These are phyloP conservation scores for Volutella citrinella DNA, from an alignment of 2,329 filamentous ascomycete species.

Conservation along the genomic window DNA sequence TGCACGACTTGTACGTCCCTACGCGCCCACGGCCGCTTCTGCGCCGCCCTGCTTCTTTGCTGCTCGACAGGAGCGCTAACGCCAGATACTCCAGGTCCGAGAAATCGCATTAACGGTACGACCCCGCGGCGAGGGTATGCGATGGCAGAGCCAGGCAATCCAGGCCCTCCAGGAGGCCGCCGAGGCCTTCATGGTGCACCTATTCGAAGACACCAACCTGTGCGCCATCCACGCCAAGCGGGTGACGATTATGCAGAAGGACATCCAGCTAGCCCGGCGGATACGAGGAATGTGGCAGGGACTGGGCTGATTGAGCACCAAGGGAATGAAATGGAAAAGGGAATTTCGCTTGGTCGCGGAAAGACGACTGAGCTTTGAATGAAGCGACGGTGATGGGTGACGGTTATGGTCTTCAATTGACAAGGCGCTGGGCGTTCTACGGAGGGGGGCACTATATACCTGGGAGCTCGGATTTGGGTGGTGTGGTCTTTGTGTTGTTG, in stretches of 20 bases:
- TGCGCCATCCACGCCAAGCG: conserved; percentile 96
- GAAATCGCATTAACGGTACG: conserved; percentile 69
- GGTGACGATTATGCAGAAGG: conserved; percentile 97
- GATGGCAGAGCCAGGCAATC: conserved; percentile 96
- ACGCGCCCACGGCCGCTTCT: not conserved
- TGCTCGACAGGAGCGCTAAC: conserved; percentile 10
- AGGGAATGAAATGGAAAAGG: conserved; percentile 7
- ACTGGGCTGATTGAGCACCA: conserved; percentile 42
- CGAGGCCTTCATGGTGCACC: conserved; percentile 92
- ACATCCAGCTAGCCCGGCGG: conserved; percentile 85
- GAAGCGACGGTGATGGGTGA: no score
- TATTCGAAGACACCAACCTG: conserved; percentile 83
- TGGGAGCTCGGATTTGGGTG: no score
- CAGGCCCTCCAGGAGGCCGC: conserved; percentile 89
- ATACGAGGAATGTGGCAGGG: conserved; percentile 79
- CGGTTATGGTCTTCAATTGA: no score
- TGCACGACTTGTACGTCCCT: conserved; percentile 62
- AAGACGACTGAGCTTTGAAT: conserved; percentile 8
- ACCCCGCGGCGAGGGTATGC: conserved; percentile 64
- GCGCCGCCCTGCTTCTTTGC: no score
- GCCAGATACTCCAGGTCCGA: conserved; percentile 37
- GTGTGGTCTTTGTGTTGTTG: no score
- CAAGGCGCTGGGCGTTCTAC: no score
- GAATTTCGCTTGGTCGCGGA: no score
- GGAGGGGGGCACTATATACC: no score